These are phyloP conservation scores for maize (Zea mays) DNA, from an alignment of 176 grass and related monocot species.

Conservation along the genomic window DNA sequence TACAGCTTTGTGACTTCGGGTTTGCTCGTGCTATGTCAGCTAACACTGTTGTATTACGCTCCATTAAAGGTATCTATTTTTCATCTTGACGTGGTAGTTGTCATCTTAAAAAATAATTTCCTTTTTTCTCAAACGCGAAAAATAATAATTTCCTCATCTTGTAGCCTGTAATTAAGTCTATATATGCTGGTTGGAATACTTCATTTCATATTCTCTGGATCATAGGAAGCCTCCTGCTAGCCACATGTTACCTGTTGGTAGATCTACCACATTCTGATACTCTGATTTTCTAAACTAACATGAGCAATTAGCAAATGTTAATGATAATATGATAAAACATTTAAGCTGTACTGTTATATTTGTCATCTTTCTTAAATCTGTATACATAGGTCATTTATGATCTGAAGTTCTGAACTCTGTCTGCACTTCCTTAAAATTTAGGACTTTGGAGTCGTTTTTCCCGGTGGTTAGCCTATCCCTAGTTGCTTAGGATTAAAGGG, in stretches of 20 bases:
- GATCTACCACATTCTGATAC: neutral
- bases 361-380: neutral
- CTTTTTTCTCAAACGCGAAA: neutral
- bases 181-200: constrained; percentile 10
- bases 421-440: neutral
- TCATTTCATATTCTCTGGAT: neutral
- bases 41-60: constrained; percentile 91
- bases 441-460: neutral
- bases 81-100: constrained; percentile 16
- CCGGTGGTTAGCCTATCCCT: too few species aligned
- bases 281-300: neutral
- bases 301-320: neutral
- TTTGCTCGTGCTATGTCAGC: constrained; percentile 99
- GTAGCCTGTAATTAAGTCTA: neutral
- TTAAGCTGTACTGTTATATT: constrained; percentile 1
- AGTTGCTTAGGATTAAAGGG: too few species aligned
- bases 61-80: constrained; percentile 77
- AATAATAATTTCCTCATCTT: constrained; percentile 5
- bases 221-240: neutral
- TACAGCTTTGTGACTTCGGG: constrained; percentile 95
- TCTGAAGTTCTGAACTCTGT: neutral
- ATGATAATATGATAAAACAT: neutral
- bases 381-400: neutral
- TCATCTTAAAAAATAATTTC: constrained; percentile 8
- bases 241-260: neutral